Percentiles rank a stretch among this genome's conserved stretches.
phyloP scores from a whole-genome alignment of 148 eudicot genomes.

The Pouteria glomerata region DNA sequence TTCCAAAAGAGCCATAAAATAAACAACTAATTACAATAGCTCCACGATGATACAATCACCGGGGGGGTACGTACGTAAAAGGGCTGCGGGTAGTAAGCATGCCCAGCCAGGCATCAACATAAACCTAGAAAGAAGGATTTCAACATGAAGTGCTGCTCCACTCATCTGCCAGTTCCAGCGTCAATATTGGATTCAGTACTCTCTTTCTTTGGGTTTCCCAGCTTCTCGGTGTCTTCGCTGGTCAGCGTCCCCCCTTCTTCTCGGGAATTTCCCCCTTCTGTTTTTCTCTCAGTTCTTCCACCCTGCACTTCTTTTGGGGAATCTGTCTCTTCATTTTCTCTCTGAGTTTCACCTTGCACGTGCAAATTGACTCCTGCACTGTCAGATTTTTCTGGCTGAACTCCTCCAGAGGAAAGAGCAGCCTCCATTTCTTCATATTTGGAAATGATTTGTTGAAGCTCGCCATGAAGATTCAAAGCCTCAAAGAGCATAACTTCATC shows the following conservation, averaged over 20 bases:
- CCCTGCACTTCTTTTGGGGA: not conserved
- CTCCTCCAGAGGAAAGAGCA: constrained; percentile 26
- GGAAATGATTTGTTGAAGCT: constrained; percentile 69
- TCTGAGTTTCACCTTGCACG: constrained; percentile 1
- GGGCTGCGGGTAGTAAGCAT: no score
- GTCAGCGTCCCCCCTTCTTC: no score
- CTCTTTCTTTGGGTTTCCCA: constrained; percentile 7
- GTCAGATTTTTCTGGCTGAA: constrained; percentile 17
- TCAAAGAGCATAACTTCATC: constrained; percentile 81
- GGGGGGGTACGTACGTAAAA: no score
- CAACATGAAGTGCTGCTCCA: not conserved
- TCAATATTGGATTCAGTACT: constrained; percentile 4
- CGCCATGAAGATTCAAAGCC: constrained; percentile 88
- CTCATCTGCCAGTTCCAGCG: not conserved
- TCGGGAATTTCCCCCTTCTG: constrained; percentile 1
- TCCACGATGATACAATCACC: no score
- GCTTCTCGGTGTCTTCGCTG: no score
- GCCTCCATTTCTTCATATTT: constrained; percentile 53
- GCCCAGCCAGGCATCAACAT: no score
- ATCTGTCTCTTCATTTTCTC: constrained; percentile 15
- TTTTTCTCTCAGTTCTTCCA: no score
- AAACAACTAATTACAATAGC: no score
- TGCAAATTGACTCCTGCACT: constrained; percentile 13
- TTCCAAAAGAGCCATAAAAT: no score
- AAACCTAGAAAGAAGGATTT: no score